These are phyloP conservation scores for Talaromyces marneffei DNA, from an alignment of 2,329 filamentous ascomycete genomes.

Conservation along the genomic window DNA sequence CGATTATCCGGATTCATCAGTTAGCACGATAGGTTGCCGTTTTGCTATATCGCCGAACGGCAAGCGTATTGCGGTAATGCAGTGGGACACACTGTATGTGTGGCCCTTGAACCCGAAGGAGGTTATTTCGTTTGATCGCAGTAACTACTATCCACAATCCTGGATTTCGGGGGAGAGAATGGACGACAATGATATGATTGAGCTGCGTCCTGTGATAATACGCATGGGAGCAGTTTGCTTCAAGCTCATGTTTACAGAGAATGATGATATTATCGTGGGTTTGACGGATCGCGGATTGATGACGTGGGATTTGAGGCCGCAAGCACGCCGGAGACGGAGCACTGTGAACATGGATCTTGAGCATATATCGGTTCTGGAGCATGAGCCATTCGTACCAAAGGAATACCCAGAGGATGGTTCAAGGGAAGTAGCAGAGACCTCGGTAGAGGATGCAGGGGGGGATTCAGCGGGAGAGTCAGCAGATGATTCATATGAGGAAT, in stretches of 20 bases:
- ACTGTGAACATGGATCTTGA: constrained; percentile 4
- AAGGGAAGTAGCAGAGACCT: background rate
- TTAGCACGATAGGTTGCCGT: constrained; percentile 34
- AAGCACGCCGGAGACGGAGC: constrained; percentile 22
- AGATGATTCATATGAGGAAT: background rate
- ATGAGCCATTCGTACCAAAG: background rate
- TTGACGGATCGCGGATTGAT: constrained; percentile 40
- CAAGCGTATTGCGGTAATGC: constrained; percentile 37
- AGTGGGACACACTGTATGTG: constrained; percentile 38
- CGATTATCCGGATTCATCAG: constrained; percentile 27
- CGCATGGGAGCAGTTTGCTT: constrained; percentile 35
- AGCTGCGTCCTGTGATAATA: constrained; percentile 30
- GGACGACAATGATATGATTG: constrained; percentile 18
- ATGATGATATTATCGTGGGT: constrained; percentile 36
- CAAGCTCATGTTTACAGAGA: constrained; percentile 28
- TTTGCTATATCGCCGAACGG: constrained; percentile 31
- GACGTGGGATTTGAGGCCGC: constrained; percentile 31
- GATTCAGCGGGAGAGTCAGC: background rate
- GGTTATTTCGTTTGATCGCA: constrained; percentile 21
- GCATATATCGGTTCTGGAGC: background rate
- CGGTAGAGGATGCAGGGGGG: background rate
- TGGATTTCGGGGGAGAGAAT: constrained; percentile 18
- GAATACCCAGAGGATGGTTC: background rate
- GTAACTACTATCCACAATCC: constrained; percentile 29
- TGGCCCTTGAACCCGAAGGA: constrained; percentile 37